Evolutionary conservation across 441 rosid species (phyloP).

Genomic region (Eruca vesicaria): DNA sequence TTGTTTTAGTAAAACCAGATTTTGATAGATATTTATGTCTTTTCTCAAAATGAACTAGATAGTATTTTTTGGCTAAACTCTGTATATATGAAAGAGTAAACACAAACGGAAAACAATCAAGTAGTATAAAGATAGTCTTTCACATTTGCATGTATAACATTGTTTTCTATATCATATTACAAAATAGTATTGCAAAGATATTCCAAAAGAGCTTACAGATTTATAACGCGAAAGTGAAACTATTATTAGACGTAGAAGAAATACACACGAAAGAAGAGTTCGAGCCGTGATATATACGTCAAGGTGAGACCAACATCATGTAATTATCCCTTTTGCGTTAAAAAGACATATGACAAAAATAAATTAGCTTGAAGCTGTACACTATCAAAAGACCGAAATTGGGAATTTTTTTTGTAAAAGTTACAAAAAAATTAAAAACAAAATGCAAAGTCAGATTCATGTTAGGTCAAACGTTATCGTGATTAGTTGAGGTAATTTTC

Average conservation of each 20-base stretch:
- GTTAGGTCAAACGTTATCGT: constrained; percentile 30
- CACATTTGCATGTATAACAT: no score
- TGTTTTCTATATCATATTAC: no score
- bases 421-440: not conserved
- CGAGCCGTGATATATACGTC: not conserved
- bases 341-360: not conserved
- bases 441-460: constrained; percentile 16
- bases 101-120: no score
- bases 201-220: not conserved
- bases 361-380: no score
- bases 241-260: not conserved
- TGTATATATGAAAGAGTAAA: no score
- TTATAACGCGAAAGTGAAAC: not conserved
- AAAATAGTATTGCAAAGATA: no score
- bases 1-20: not conserved
- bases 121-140: no score
- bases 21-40: no score
- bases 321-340: not conserved
- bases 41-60: no score
- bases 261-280: not conserved
- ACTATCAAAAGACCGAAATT: not conserved
- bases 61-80: no score
- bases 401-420: not conserved
- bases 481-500: constrained; percentile 15
- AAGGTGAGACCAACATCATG: constrained; percentile 6